These are phyloP conservation scores for Rubroshorea leprosula DNA, from an alignment of 345 rosid species.

Conservation along the genomic window DNA sequence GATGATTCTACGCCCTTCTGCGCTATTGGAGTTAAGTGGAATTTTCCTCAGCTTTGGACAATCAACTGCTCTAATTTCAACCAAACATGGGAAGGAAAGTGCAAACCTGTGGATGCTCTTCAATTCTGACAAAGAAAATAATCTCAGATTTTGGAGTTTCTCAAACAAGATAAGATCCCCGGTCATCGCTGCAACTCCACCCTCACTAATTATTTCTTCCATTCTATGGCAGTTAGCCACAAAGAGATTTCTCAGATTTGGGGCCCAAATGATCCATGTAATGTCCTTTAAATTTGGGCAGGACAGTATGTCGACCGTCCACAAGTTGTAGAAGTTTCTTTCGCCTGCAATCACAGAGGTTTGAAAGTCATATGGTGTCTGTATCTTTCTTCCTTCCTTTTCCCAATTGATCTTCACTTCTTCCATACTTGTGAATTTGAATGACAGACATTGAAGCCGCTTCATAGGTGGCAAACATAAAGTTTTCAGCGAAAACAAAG, in stretches of 20 bases:
- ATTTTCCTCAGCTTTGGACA: conserved; percentile 25
- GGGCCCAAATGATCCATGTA: conserved; percentile 26
- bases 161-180: conserved; percentile 8
- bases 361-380: no score
- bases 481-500: no score
- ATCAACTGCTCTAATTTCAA: neutral
- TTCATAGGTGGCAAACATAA: no score
- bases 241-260: conserved; percentile 6
- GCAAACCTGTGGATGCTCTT: conserved; percentile 18
- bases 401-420: no score
- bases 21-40: conserved; percentile 18
- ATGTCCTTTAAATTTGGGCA: conserved; percentile 13
- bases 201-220: conserved; percentile 16
- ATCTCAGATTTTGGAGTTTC: conserved; percentile 14
- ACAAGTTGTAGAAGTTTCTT: no score
- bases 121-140: neutral
- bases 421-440: no score
- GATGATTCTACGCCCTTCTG: conserved; percentile 9
- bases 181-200: neutral
- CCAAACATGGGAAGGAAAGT: conserved; percentile 17
- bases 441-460: no score
- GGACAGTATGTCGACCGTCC: no score
- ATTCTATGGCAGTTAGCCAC: conserved; percentile 7
- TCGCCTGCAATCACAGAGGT: no score
- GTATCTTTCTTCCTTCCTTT: no score